Evolutionary conservation across 257 asterid species (phyloP), one percentile per base, ranked within the genome.

Genomic region (Scutellaria minor): DNA sequence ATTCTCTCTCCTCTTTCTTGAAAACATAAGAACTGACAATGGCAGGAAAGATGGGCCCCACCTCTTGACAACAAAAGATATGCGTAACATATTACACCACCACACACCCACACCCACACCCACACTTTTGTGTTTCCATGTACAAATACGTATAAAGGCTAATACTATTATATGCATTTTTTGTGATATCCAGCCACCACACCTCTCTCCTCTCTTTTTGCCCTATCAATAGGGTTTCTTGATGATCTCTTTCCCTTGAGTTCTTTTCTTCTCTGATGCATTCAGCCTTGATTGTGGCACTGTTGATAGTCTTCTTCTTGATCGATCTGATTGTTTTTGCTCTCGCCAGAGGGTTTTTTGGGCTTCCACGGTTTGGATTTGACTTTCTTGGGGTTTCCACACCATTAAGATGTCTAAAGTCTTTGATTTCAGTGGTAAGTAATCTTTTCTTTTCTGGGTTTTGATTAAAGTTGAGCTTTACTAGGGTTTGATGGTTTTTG

Each of bases 181-280:
- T 69, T 68, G 68, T 73, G 66, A 60, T 51, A 68, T 56, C 76
- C 67, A 59, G n/a, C 75, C 67, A 80, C 39, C 18, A 4, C 47
- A 64, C 70, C 64, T 6, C 24, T 10, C 47, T 10, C 15, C 73
- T 39, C 40, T 39, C 71, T 91, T 90, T 92, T 92, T 92, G 83
- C 97, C 97, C 97, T 90, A 72, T 83, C 75, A 20, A 60, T 77
- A 88, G 98, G 97, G 94, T 90, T 88, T 74, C 79, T 78, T 37
- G 4, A 51, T 67, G 47, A 64, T 64, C 73, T 35, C 68, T 63
- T 50, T 67, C 83, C 73, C 39, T 63, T 70, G 78, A 51, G 57
- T 72, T 79, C 8, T 75, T 60, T 72, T 79, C 12, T 75, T 22
- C 64, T 59, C 89, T 86, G 83, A 90, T 90, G 97, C 91, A 83